A percentile compares a stretch with the other conserved stretches of the same genome.
These are phyloP conservation scores for Pholiota molesta DNA, from an alignment of 768 basidiomycete genomes.

Conservation along the genomic window DNA sequence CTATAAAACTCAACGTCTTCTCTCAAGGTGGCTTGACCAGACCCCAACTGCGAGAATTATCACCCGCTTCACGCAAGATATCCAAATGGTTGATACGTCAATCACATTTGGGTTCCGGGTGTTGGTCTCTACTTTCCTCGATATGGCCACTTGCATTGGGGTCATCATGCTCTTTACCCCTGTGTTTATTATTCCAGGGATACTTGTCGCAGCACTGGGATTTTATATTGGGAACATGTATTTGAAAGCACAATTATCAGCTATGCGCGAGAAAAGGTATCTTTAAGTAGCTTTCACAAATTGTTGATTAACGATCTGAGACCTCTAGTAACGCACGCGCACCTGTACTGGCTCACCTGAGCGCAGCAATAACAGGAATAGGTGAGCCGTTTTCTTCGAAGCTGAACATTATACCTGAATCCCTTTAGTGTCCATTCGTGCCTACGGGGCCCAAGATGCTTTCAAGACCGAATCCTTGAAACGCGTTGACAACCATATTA, in stretches of 20 bases:
- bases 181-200: slow-evolving; percentile 44
- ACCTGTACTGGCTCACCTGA: slow-evolving; percentile 23
- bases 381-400: slow-evolving; percentile 29
- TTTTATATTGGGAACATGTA: slow-evolving; percentile 43
- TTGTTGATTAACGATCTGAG: background rate
- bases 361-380: slow-evolving; percentile 53
- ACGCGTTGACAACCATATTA: slow-evolving; percentile 57
- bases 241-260: slow-evolving; percentile 44
- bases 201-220: slow-evolving; percentile 44
- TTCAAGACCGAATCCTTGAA: slow-evolving; percentile 48
- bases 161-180: slow-evolving; percentile 46
- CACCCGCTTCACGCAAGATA: slow-evolving; percentile 26
- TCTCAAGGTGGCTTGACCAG: slow-evolving; percentile 33
- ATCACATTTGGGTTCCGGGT: background rate
- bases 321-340: slow-evolving; percentile 22
- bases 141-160: slow-evolving; percentile 40
- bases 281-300: background rate
- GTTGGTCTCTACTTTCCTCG: slow-evolving; percentile 30
- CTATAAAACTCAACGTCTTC: background rate
- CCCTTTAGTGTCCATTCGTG: slow-evolving; percentile 54
- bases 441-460: slow-evolving; percentile 57
- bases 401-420: background rate
- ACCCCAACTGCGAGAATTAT: slow-evolving; percentile 21
- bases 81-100: slow-evolving; percentile 47
- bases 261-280: slow-evolving; percentile 42